Evolutionary conservation across 805 yeast genomes (phyloP).

Genomic region (Hyphopichia homilentoma): DNA sequence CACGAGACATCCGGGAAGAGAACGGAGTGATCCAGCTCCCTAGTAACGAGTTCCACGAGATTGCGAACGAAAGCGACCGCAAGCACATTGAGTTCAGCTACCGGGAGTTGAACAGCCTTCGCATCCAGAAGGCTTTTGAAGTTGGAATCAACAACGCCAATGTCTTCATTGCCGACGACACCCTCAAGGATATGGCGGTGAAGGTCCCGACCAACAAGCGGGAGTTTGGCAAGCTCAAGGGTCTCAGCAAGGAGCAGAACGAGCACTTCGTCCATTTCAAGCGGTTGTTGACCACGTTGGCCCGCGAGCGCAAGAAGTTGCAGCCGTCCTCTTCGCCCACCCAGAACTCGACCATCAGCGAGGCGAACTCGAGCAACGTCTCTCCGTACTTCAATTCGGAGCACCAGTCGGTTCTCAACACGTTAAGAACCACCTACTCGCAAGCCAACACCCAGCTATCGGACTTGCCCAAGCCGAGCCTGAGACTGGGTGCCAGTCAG

Average conservation of each 20-base stretch:
- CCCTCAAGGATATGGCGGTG: constrained; percentile 53
- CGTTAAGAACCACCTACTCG: constrained; percentile 2
- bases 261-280: constrained; percentile 38
- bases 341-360: not conserved
- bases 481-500: no score
- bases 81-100: constrained; percentile 25
- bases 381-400: constrained; percentile 4
- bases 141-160: constrained; percentile 17
- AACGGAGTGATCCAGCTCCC: constrained; percentile 15
- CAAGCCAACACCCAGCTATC: no score
- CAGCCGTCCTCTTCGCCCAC: not conserved
- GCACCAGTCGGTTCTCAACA: constrained; percentile 2
- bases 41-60: constrained; percentile 12
- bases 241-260: constrained; percentile 27
- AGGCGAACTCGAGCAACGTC: not conserved
- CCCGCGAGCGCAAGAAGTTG: constrained; percentile 27
- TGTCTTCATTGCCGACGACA: constrained; percentile 20
- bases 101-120: constrained; percentile 35
- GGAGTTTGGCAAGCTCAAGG: constrained; percentile 41
- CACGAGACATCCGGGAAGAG: constrained; percentile 13
- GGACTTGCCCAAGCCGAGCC: no score
- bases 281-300: constrained; percentile 26
- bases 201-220: constrained; percentile 48
- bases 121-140: constrained; percentile 41
- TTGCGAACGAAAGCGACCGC: constrained; percentile 12